Base-by-base conservation (phyloP, 129 eudicot species). In the Lonicera japonica region DNA sequence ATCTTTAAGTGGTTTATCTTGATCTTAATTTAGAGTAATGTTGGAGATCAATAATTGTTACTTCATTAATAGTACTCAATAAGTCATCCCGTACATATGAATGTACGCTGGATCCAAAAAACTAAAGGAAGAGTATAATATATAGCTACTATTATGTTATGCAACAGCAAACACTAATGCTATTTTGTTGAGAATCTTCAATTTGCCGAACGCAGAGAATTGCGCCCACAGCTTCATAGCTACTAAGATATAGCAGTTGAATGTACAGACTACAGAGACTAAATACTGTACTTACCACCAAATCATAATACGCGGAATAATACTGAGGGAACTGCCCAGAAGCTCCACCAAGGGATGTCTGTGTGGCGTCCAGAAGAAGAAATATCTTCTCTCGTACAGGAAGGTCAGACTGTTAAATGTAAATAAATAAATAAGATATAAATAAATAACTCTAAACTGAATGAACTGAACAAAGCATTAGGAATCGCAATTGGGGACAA, bases 291-390 rank as follows among this genome's bases (percentile, higher is more conserved):
- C 94, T 43, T 80, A 92, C 99, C 96, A 92, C 99, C 63, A 92
- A 73, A 67, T 92, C 99, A 77, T 85, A 92, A 66, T 92, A 92
- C 52, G 99, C 90, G 45, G 85, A 61, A 79, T 92, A 92, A 73
- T 92, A 92, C 54, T 87, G 95, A 69, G 99, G 96, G 54, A 87
- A 92, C 74, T 64, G 78, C 71, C 99, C 99, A 17, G 88, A 73
- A 71, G 96, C 91, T 68, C 99, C 99, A 70, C 99, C 99, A 59
- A 88, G 79, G n/a, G 99, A 92, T 25, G 96, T 92, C 61, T 92
- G 99, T 48, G 99, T 91, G 5, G 99, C 99, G 82, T 92, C 99
- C 76, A 92, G 76, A 75, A 92, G 95, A 69, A 88, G 96, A 77
- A 92, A 92, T 73, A 85, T 82, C 73, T 83, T 92, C 83, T 92